Conservation (phyloP, 139 green algal genomes). For the Chlamydomonas applanata region DNA sequence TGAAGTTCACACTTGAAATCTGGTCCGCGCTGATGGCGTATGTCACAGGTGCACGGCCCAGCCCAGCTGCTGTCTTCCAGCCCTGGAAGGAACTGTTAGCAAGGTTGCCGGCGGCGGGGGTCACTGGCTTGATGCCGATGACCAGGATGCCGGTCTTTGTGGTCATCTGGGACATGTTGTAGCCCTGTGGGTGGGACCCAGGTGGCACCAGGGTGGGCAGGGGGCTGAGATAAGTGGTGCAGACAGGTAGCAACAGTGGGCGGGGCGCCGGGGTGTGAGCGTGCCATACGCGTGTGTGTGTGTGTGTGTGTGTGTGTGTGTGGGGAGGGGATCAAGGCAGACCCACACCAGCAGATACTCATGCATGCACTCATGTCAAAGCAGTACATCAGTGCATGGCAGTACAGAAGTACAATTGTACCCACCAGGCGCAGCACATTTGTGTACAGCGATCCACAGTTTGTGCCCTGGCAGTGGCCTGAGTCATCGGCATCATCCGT, state of each 20-base stretch:
- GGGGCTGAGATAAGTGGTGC: too few species aligned
- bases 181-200: too few species aligned
- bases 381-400: too few species aligned
- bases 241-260: too few species aligned
- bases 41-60: not conserved
- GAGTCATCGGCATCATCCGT: conserved; percentile 19
- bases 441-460: conserved; percentile 20
- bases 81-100: not conserved
- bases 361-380: too few species aligned
- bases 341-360: too few species aligned
- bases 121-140: conserved; percentile 10
- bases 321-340: not conserved
- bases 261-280: too few species aligned
- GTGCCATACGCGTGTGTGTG: too few species aligned
- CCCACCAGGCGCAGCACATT: conserved; percentile 8
- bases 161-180: conserved; percentile 1
- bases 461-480: conserved; percentile 6
- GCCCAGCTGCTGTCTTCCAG: not conserved
- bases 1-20: conserved; percentile 13
- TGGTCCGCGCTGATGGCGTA: not conserved
- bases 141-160: conserved; percentile 6
- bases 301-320: too few species aligned
- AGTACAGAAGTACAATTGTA: not conserved
- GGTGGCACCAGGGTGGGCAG: too few species aligned
- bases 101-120: not conserved